Evolutionary conservation across 2,329 filamentous ascomycete species (phyloP).

Genomic region (Penicillium hordei): DNA sequence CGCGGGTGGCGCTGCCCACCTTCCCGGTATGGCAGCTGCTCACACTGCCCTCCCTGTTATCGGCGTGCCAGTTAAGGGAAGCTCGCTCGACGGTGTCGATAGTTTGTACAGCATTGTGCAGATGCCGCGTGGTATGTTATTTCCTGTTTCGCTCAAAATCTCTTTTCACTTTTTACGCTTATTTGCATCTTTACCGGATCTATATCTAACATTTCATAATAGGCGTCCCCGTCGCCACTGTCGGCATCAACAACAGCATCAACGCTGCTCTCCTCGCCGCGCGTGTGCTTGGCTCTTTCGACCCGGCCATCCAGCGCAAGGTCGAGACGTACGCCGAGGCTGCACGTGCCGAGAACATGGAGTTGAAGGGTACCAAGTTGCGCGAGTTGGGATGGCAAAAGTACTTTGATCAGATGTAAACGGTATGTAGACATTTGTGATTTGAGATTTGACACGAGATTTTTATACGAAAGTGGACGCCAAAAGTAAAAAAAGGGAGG

Average conservation of each 20-base stretch:
- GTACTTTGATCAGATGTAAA: constrained; percentile 47
- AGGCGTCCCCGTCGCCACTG: constrained; percentile 71
- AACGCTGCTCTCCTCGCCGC: constrained; percentile 74
- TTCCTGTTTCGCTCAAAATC: background rate
- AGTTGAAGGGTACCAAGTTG: constrained; percentile 46
- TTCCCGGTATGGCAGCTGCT: constrained; percentile 73
- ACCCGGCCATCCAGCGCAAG: constrained; percentile 42
- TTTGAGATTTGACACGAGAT: constrained; percentile 4
- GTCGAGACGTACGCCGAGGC: constrained; percentile 45
- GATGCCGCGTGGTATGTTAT: constrained; percentile 62
- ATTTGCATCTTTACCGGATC: background rate
- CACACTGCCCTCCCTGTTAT: constrained; percentile 73
- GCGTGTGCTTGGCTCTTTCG: constrained; percentile 61
- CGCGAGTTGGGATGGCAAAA: constrained; percentile 45
- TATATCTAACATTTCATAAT: constrained; percentile 12
- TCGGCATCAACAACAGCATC: constrained; percentile 77
- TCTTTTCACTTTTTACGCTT: background rate
- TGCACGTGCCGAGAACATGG: constrained; percentile 44
- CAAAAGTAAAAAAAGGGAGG: background rate
- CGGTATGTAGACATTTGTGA: background rate
- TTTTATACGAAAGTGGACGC: constrained; percentile 5
- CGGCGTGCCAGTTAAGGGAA: constrained; percentile 74
- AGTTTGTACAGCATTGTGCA: constrained; percentile 72
- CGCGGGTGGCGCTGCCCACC: constrained; percentile 70
- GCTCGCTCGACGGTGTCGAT: constrained; percentile 69